phyloP scores from a whole-genome alignment of 108 stramenopile genomes.

The Epithemia pelagica region DNA sequence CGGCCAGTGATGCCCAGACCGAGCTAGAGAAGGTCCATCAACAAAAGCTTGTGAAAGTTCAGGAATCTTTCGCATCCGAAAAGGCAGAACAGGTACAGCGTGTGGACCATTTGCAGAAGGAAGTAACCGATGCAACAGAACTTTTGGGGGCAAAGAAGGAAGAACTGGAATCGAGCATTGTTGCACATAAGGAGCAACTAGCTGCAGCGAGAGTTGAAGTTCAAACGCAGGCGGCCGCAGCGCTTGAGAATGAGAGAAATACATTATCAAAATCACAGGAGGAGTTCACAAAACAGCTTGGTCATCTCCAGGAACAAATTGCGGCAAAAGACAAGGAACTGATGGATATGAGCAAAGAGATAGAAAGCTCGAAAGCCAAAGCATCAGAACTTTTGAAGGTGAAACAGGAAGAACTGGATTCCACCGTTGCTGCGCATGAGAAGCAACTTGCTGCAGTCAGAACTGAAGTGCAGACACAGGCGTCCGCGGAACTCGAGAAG shows the following conservation, averaged over 20 bases:
- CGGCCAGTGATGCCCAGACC: too few species aligned
- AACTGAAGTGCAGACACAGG: neutral
- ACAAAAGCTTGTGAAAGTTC: neutral
- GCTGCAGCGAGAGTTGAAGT: neutral
- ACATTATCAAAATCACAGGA: neutral
- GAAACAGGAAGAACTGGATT: neutral
- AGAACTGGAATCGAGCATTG: neutral
- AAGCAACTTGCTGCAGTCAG: neutral
- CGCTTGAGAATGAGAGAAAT: neutral
- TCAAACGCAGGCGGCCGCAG: neutral
- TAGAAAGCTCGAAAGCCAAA: neutral
- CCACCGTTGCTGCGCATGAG: slow-evolving; percentile 3
- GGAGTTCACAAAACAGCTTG: neutral
- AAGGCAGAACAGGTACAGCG: neutral
- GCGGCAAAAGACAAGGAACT: neutral
- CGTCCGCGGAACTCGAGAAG: neutral
- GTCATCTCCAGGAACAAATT: neutral
- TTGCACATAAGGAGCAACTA: neutral
- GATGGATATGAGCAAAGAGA: neutral
- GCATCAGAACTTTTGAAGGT: neutral
- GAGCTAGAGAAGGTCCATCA: neutral
- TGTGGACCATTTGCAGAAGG: neutral
- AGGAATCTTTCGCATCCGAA: neutral
- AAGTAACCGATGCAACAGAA: neutral
- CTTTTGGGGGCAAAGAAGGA: neutral